Evolutionary conservation across 2,329 filamentous ascomycete genomes (phyloP), one percentile per base, ranked within the genome.

Genomic region (Gnomoniopsis smithogilvyi): DNA sequence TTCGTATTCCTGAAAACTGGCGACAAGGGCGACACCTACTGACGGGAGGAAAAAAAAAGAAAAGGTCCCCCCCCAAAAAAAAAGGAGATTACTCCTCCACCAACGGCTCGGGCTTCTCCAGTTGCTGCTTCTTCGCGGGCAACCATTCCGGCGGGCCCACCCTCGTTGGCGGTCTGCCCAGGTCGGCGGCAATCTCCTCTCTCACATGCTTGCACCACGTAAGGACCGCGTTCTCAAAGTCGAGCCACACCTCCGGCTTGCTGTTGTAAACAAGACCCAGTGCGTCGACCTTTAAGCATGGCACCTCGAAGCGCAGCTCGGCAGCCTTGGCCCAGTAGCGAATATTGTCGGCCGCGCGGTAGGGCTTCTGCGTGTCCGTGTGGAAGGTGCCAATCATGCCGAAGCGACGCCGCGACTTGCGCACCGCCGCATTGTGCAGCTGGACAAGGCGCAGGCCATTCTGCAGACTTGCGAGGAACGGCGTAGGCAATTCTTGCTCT

Each of bases 251-350:
- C 55, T 85, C 80, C 1, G 81, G 81, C 52, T 84, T 80, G 61
- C 81, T 88, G 68, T 88, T 88, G 69, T 93, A 89, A 22, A 96
- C 93, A 8, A 97, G 83, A 30, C 89, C 92, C 74, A 96, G 88
- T 22, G 94, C 91, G 68, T 97, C 92, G 56, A 96, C 81, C 63
- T 88, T 85, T 54, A 98, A 79, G 30, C 48, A 49, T 65, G 90
- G 83, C 43, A 93, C 84, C 74, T 98, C 95, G 88, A 94, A 99
- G 57, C 95, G 86, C 60, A 98, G 80, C 76, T 99, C 93, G 8
- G 93, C 92, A 1, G 94, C 95, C 77, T 99, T 99, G 74, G 90
- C 84, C 94, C 95, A 99, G 78, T 90, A 99, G 45, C 92, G 86
- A 62, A 99, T 80, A 72, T 99, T 99, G 67, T 99, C 95, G 3